Evolutionary conservation across 306 rosid genomes (phyloP).

Genomic region (Rosa lucieae): DNA sequence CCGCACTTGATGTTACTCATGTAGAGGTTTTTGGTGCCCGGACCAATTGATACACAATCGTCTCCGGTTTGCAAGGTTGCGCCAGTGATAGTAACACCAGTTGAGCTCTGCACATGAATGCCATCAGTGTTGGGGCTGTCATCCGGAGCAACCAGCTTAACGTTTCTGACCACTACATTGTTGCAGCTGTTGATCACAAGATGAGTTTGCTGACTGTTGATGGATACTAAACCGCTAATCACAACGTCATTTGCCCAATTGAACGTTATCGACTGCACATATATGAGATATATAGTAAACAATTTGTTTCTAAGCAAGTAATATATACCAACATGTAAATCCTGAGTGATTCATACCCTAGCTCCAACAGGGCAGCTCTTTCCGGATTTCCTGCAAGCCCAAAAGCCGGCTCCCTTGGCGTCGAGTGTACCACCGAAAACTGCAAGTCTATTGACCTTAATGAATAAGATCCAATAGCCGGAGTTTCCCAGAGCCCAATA

Average conservation of each 20-base stretch:
- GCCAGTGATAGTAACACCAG: slow-evolving; percentile 45
- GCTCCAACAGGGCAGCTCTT: slow-evolving; percentile 60
- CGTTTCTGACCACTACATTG: slow-evolving; percentile 42
- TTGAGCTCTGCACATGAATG: slow-evolving; percentile 58
- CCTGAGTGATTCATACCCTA: slow-evolving; percentile 30
- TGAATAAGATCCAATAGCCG: slow-evolving; percentile 60
- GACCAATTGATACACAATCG: slow-evolving; percentile 66
- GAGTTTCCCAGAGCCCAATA: slow-evolving; percentile 43
- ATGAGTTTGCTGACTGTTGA: slow-evolving; percentile 58
- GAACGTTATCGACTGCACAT: slow-evolving; percentile 57
- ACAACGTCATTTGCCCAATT: slow-evolving; percentile 49
- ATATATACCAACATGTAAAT: not conserved
- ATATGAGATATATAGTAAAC: no score
- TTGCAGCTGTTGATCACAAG: slow-evolving; percentile 58
- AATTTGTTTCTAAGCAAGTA: not conserved
- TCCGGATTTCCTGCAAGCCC: slow-evolving; percentile 52
- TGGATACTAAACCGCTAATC: slow-evolving; percentile 56
- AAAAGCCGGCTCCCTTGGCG: slow-evolving; percentile 48
- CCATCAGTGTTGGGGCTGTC: slow-evolving; percentile 72
- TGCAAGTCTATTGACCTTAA: slow-evolving; percentile 34
- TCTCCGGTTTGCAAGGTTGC: slow-evolving; percentile 54
- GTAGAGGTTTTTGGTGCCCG: slow-evolving; percentile 49
- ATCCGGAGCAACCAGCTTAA: slow-evolving; percentile 43
- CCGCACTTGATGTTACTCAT: slow-evolving; percentile 58
- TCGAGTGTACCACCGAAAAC: slow-evolving; percentile 51